Conservation (phyloP, 208 protist species). For the Wallacemonas collosoma region DNA sequence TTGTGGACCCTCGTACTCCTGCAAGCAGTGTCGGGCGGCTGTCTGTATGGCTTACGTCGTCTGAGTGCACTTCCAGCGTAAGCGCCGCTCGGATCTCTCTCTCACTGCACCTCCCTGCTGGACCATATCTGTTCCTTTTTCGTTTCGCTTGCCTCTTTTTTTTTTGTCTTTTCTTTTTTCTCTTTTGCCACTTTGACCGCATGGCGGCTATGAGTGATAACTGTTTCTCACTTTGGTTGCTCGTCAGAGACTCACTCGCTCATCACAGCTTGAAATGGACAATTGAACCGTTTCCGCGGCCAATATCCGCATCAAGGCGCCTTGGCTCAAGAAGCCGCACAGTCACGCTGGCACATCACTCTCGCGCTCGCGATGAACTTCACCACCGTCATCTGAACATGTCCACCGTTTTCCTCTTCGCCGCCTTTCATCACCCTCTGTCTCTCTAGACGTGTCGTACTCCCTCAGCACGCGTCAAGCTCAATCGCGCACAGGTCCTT, state of each 20-base stretch:
- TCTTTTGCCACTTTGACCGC: background rate
- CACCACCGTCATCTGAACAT: no score
- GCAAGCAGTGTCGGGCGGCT: conserved; percentile 9
- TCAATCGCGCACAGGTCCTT: no score
- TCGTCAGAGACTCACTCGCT: background rate
- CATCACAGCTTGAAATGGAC: background rate
- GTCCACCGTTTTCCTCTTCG: no score
- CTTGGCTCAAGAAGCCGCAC: no score
- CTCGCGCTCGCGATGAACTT: no score
- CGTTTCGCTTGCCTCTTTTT: conserved; percentile 3
- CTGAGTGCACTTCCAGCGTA: background rate
- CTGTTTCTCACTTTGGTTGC: background rate
- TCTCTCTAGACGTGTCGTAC: no score
- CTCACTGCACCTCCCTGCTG: background rate
- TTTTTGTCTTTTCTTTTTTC: background rate
- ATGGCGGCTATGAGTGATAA: background rate
- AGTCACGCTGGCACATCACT: no score
- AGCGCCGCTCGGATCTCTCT: background rate
- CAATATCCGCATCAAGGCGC: no score
- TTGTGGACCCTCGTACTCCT: conserved; percentile 13
- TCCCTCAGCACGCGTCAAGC: no score
- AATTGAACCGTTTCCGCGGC: no score
- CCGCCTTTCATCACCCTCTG: no score
- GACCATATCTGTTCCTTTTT: background rate
- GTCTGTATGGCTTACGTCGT: conserved; percentile 10